Evolutionary conservation across 805 yeast genomes (phyloP), one percentile per base, ranked within the genome.

Genomic region (Kodamaea fukazawae): DNA sequence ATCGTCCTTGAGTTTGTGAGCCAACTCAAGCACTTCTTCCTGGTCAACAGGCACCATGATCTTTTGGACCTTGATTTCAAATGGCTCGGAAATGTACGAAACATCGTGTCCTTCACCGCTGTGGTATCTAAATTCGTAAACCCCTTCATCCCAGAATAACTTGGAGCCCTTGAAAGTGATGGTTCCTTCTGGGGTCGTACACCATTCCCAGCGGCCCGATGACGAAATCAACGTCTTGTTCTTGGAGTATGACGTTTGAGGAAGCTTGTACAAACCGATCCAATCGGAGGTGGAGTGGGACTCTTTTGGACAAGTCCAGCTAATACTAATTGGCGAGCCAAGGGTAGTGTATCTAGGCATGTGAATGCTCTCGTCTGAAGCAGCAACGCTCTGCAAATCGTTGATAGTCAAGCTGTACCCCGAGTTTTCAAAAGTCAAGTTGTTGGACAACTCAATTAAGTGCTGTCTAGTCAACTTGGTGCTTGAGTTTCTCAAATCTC

Each of bases 81-180:
- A 82, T 13, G 89, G 86, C 42, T 68, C 70, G 0, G 89, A 78
- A 23, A 79, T 72, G 45, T 71, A 69, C 16, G 79, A 67, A n/a
- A 85, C 95, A 42, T 78, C 81, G 55, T 86, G 95, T 34, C 79
- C 74, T 16, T 77, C 79, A 35, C 71, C 73, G 38, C 75, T 67
- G 54, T 86, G 93, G 51, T 82, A 82, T 55, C 95, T 71, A 47
- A 86, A 71, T 60, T 86, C 91, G 60, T 79, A 86, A 25, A 76
- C 67, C 0, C 95, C 95, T 29, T 74, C 78, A 49, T 81, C 83
- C 77, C 81, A 82, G 50, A 70, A 71, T 31, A 82, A 60, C 35
- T 72, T 61, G 4, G 69, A 67, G 6, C 70, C 67, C 8, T 63
- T 54, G 50, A 86, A 86, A 8, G 50, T 62, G 6, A 76, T 67